Conservation (phyloP, 305 asterid genomes). For the Solanum hybrid region DNA sequence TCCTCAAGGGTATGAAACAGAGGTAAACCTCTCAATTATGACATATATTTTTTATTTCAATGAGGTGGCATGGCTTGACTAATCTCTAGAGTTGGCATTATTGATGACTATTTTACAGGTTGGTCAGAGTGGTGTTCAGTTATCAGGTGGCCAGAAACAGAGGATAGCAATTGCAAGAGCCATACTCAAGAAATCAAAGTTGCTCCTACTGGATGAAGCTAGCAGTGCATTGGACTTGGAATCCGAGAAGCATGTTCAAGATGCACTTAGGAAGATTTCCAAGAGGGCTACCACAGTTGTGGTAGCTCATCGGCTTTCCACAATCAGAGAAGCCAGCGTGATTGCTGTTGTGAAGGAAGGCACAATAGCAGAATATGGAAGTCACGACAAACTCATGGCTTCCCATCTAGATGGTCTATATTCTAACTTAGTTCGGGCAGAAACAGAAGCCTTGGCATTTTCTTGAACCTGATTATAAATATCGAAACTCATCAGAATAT, state of each 20-base stretch:
- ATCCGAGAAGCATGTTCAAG: slow-evolving; percentile 67
- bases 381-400: slow-evolving; percentile 47
- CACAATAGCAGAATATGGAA: slow-evolving; percentile 59
- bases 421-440: slow-evolving; percentile 57
- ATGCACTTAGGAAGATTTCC: slow-evolving; percentile 48
- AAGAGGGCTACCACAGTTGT: slow-evolving; percentile 57
- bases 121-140: slow-evolving; percentile 55
- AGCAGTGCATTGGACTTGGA: slow-evolving; percentile 83
- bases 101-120: slow-evolving; percentile 29
- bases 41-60: not conserved
- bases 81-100: not conserved
- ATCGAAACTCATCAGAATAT: not conserved
- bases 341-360: slow-evolving; percentile 67
- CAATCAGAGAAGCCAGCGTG: slow-evolving; percentile 52
- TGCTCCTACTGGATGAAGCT: slow-evolving; percentile 72
- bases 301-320: slow-evolving; percentile 81
- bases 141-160: slow-evolving; percentile 90
- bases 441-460: slow-evolving; percentile 53
- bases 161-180: slow-evolving; percentile 85
- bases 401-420: slow-evolving; percentile 49
- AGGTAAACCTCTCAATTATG: slow-evolving; percentile 28
- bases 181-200: slow-evolving; percentile 50
- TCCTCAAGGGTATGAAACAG: slow-evolving; percentile 83
- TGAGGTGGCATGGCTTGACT: not conserved
- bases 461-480: slow-evolving; percentile 3